Conservation (phyloP, 495 filamentous ascomycete species). For the Entonaema liquescens region DNA sequence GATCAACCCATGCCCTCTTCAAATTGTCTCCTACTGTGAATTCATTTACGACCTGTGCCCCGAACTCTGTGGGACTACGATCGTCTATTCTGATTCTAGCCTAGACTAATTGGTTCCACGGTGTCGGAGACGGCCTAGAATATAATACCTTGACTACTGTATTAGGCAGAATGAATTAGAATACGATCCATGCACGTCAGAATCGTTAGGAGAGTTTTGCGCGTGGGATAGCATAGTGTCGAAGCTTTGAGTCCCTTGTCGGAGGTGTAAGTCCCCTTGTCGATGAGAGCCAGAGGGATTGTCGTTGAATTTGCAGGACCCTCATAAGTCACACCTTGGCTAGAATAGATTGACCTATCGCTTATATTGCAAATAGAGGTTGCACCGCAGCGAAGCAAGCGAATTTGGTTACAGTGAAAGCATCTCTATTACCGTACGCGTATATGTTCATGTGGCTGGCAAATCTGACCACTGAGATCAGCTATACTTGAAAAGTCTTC, state of each 20-base stretch:
- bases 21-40: conserved; percentile 21
- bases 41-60: conserved; percentile 31
- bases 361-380: conserved; percentile 26
- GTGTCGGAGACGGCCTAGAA: conserved; percentile 41
- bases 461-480: conserved; percentile 27
- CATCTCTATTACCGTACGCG: conserved; percentile 22
- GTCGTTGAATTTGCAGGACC: conserved; percentile 12
- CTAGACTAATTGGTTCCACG: conserved; percentile 38
- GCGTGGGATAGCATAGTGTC: conserved; percentile 8
- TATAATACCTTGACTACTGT: conserved; percentile 21
- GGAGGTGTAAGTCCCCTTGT: neutral
- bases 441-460: conserved; percentile 34
- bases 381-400: conserved; percentile 28
- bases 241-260: conserved; percentile 21
- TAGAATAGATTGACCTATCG: conserved; percentile 23
- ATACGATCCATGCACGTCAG: conserved; percentile 32
- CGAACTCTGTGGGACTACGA: conserved; percentile 24
- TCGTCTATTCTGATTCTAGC: conserved; percentile 27
- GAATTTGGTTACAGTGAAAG: conserved; percentile 10
- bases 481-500: conserved; percentile 20
- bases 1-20: conserved; percentile 26
- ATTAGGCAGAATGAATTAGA: conserved; percentile 33
- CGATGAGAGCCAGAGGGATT: neutral
- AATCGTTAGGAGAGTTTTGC: conserved; percentile 10
- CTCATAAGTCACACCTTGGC: conserved; percentile 18